Base-by-base conservation (phyloP, 148 eudicot genomes). In the Nepenthes mirabilis region DNA sequence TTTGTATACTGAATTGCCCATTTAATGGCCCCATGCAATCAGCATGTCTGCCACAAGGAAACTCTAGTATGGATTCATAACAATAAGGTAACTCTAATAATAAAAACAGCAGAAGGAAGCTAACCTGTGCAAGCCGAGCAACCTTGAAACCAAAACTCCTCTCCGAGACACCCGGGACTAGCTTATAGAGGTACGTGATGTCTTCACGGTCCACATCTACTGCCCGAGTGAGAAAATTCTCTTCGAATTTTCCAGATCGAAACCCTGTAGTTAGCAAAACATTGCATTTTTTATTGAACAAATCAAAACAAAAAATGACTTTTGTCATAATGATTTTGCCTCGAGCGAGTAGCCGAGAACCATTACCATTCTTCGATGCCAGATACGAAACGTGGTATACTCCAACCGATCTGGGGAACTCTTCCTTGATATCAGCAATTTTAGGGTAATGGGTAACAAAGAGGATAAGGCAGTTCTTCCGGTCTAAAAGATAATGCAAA, bases 361-460 rank as follows among this genome's bases (percentile, higher is more conserved):
- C 34, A 11, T 43, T 57, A 60, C 68, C 68, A 53, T 56, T 76
- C 57, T 70, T 63, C 33, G 86, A 76, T 12, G 91, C 82, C 66
- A 88, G 37, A 77, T 86, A 93, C 2, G 99, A 93, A 45, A 93
- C 99, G 81, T 93, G 95, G 53, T 82, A 93, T 34, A 89, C 62
- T 65, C 89, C 95, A 14, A 93, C 95, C 35, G 74, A 65, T 58
- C 81, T 81, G 11, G 99, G 91, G 50, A 93, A 88, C 47, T 84
- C 87, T 48, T 76, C 71, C 66, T 73, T 75, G 57, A 89, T 74
- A 49, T 80, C 84, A 36, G 82, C 80, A 67, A 93, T 77, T 71
- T 89, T 80, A 58, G 99, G 99, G 66, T 93, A 93, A 72, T 93
- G 99, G 47, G 99, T 93, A 58, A 93, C 99, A 66, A 93, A 93